These are phyloP conservation scores for Metschnikowia orientalis DNA, from an alignment of 805 yeast genomes.

Conservation along the genomic window DNA sequence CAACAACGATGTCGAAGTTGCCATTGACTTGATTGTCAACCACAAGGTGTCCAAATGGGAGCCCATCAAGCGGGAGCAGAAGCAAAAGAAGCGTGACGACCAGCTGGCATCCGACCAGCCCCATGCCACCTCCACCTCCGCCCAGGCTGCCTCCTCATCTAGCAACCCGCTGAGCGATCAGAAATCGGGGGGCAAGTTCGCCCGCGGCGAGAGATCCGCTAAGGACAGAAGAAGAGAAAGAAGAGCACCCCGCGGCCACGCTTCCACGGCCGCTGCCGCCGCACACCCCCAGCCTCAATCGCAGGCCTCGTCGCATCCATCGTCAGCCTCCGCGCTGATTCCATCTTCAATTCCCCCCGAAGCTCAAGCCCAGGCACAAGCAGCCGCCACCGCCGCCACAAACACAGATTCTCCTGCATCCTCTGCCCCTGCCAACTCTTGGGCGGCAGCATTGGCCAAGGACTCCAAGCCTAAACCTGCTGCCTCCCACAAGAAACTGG, in stretches of 20 bases:
- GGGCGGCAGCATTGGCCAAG: slow-evolving; percentile 42
- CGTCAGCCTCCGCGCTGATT: slow-evolving; percentile 17
- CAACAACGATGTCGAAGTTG: slow-evolving; percentile 65
- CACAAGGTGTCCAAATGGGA: slow-evolving; percentile 94
- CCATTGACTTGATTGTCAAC: slow-evolving; percentile 82
- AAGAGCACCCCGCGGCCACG: slow-evolving; percentile 6
- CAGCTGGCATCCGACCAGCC: slow-evolving; percentile 4
- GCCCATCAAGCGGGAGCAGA: slow-evolving; percentile 72
- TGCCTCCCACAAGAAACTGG: slow-evolving; percentile 13
- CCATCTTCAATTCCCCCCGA: slow-evolving; percentile 9
- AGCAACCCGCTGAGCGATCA: slow-evolving; percentile 6
- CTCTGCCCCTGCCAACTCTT: slow-evolving; percentile 26
- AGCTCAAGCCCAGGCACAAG: slow-evolving; percentile 5
- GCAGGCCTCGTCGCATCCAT: slow-evolving; percentile 3
- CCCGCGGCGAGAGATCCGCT: slow-evolving; percentile 15
- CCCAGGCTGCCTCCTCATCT: slow-evolving; percentile 8
- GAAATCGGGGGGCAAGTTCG: slow-evolving; percentile 5
- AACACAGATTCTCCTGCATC: slow-evolving; percentile 10
- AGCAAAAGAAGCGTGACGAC: slow-evolving; percentile 39
- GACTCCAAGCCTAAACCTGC: slow-evolving; percentile 29
- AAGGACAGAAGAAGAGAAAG: slow-evolving; percentile 15
- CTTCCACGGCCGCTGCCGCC: too few species aligned
- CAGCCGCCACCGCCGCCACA: slow-evolving; percentile 18
- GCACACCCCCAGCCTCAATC: slow-evolving; percentile 5
- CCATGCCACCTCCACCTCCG: slow-evolving; percentile 2